Evolutionary conservation across 2,329 filamentous ascomycete genomes (phyloP).

Genomic region (Arthroderma uncinatum): DNA sequence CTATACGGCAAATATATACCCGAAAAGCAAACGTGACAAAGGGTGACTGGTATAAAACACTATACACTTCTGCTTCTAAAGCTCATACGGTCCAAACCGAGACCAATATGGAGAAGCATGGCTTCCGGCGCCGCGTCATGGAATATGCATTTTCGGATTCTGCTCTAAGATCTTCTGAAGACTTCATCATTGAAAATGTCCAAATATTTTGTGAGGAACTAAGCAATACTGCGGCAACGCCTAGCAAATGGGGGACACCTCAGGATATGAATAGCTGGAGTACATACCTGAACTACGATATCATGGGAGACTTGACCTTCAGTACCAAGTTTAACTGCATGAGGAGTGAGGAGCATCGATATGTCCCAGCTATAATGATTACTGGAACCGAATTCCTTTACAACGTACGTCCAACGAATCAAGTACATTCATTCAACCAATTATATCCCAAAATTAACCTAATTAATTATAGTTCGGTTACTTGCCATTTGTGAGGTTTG

Average conservation of each 20-base stretch:
- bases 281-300: constrained; percentile 24
- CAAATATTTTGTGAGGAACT: constrained; percentile 10
- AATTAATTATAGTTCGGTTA: constrained; percentile 11
- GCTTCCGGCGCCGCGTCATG: constrained; percentile 18
- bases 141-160: constrained; percentile 21
- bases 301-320: constrained; percentile 27
- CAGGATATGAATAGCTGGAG: constrained; percentile 21
- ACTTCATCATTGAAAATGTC: constrained; percentile 11
- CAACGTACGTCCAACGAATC: constrained; percentile 6
- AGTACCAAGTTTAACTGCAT: constrained; percentile 26
- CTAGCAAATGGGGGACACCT: constrained; percentile 16
- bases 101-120: constrained; percentile 15
- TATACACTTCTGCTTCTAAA: constrained; percentile 24
- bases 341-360: constrained; percentile 12
- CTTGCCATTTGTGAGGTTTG: constrained; percentile 6
- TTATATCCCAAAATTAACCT: neutral
- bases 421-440: neutral
- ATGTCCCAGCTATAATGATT: constrained; percentile 22
- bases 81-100: constrained; percentile 13
- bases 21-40: constrained; percentile 20
- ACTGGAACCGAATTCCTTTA: constrained; percentile 14
- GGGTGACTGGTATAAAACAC: constrained; percentile 25
- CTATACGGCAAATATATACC: constrained; percentile 48
- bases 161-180: constrained; percentile 15
- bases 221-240: constrained; percentile 1